Percentiles rank a stretch among this genome's conserved stretches.
phyloP scores from a whole-genome alignment of 2,329 filamentous ascomycete genomes.

The Botryotinia globosa region DNA sequence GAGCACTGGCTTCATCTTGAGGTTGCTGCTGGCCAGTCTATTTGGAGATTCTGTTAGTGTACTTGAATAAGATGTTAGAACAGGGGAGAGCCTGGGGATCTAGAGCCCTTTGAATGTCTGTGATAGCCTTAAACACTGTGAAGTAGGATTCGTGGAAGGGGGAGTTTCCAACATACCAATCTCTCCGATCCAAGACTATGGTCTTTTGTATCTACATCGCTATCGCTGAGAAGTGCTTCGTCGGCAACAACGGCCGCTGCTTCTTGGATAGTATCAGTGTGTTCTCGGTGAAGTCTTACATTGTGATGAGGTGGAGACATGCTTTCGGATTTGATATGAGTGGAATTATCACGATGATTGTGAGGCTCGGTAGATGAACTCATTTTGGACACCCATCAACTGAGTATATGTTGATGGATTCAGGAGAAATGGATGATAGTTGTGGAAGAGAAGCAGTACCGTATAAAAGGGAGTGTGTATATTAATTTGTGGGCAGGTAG shows the following conservation, averaged over 20 bases:
- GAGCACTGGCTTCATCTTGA: slow-evolving; percentile 37
- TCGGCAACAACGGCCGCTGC: slow-evolving; percentile 29
- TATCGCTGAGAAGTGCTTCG: slow-evolving; percentile 23
- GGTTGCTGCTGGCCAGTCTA: slow-evolving; percentile 57
- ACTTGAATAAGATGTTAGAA: neutral
- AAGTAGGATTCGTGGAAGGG: neutral
- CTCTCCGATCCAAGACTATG: slow-evolving; percentile 64
- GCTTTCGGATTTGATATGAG: slow-evolving; percentile 12
- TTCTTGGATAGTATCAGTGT: slow-evolving; percentile 31
- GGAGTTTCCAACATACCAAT: slow-evolving; percentile 44
- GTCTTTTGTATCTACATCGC: slow-evolving; percentile 7
- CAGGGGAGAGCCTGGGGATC: neutral
- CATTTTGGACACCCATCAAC: slow-evolving; percentile 8
- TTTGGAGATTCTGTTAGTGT: slow-evolving; percentile 3
- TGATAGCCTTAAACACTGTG: neutral
- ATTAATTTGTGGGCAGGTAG: neutral
- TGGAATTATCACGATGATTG: neutral
- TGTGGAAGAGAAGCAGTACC: neutral
- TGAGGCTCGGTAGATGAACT: slow-evolving; percentile 1
- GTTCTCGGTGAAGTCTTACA: slow-evolving; percentile 26
- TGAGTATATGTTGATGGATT: neutral
- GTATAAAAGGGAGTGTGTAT: neutral
- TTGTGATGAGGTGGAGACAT: slow-evolving; percentile 9
- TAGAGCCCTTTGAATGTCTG: neutral
- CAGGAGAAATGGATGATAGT: neutral